phyloP scores from a whole-genome alignment of 2,329 filamentous ascomycete genomes.

The Colletotrichum zoysiae region DNA sequence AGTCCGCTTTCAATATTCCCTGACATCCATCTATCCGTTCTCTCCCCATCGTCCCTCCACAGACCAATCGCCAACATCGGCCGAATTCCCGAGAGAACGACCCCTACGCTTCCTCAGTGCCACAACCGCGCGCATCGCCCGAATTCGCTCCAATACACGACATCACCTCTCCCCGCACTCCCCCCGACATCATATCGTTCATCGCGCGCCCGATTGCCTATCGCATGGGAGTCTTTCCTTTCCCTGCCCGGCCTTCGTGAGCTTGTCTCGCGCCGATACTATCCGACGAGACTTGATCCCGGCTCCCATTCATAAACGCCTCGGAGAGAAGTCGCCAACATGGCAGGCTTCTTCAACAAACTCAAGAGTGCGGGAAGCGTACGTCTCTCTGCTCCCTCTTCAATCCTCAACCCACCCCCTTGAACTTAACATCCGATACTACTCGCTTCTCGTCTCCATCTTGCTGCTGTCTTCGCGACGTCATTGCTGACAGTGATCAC shows the following conservation, averaged over 20 bases:
- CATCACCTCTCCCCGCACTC: constrained; percentile 23
- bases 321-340: constrained; percentile 48
- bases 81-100: constrained; percentile 38
- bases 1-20: constrained; percentile 32
- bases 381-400: constrained; percentile 55
- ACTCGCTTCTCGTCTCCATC: constrained; percentile 9
- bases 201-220: constrained; percentile 30
- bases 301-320: constrained; percentile 21
- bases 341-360: constrained; percentile 71
- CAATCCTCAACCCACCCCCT: neutral
- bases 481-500: constrained; percentile 45
- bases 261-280: constrained; percentile 53
- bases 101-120: constrained; percentile 33
- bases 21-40: constrained; percentile 23
- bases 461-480: constrained; percentile 25
- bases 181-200: constrained; percentile 1
- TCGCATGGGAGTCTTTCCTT: constrained; percentile 32
- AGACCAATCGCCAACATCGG: constrained; percentile 35
- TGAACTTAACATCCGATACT: neutral
- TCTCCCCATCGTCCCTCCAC: constrained; percentile 31
- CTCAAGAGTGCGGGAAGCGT: constrained; percentile 68
- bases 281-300: constrained; percentile 6
- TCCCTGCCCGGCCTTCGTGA: constrained; percentile 44
- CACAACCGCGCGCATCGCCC: constrained; percentile 33
- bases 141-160: constrained; percentile 25